A percentile compares a stretch with the other conserved stretches of the same genome.
Evolutionary conservation across 805 yeast genomes (phyloP).

Genomic region (Candida ovalis): DNA sequence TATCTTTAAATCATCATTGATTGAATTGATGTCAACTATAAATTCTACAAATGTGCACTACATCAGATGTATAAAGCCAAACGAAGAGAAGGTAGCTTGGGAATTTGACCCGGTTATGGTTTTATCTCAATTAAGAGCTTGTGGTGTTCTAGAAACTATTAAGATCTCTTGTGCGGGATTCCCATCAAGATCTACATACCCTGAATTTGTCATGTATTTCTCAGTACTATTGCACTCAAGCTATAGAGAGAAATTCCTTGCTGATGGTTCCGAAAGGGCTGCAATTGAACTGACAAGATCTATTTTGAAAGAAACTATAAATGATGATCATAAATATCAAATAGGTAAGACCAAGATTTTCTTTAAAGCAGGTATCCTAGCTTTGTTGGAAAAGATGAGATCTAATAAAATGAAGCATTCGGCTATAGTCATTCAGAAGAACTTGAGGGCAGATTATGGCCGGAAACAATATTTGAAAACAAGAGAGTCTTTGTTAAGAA

Average conservation of each 20-base stretch:
- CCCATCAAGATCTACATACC: slow-evolving; percentile 94
- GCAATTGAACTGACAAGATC: slow-evolving; percentile 63
- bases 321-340: slow-evolving; percentile 70
- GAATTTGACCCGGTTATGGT: slow-evolving; percentile 94
- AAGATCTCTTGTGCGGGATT: slow-evolving; percentile 97
- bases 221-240: slow-evolving; percentile 74
- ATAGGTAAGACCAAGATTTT: slow-evolving; percentile 91
- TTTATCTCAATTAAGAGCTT: slow-evolving; percentile 89
- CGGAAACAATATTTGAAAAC: slow-evolving; percentile 58
- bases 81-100: slow-evolving; percentile 93
- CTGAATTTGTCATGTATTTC: slow-evolving; percentile 86
- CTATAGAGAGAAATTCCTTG: slow-evolving; percentile 60
- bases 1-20: slow-evolving; percentile 86
- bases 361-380: slow-evolving; percentile 95
- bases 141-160: slow-evolving; percentile 97
- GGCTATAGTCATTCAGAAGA: slow-evolving; percentile 83
- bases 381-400: slow-evolving; percentile 81
- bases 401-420: slow-evolving; percentile 72
- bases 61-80: slow-evolving; percentile 96
- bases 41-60: slow-evolving; percentile 95
- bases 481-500: slow-evolving; percentile 46
- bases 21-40: slow-evolving; percentile 89
- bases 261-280: slow-evolving; percentile 49
- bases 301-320: slow-evolving; percentile 61
- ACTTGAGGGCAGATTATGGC: slow-evolving; percentile 60